These are phyloP conservation scores for Leccinum ochraceum DNA, from an alignment of 768 basidiomycete species.

Conservation along the genomic window DNA sequence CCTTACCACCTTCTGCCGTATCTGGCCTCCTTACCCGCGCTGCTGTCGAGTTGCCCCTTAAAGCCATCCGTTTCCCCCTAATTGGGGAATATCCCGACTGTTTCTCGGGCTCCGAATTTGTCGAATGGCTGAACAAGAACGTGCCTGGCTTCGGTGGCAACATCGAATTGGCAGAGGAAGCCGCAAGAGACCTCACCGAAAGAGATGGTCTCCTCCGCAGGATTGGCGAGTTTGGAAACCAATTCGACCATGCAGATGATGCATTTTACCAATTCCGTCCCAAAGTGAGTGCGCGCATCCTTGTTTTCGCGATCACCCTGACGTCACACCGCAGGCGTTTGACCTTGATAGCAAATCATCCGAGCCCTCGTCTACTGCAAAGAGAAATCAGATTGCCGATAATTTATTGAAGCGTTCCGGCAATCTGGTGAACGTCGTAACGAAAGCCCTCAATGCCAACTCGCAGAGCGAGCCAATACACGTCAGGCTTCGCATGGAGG, in stretches of 20 bases:
- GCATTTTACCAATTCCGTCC: constrained; percentile 57
- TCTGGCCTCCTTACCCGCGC: constrained; percentile 73
- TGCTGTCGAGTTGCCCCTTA: constrained; percentile 66
- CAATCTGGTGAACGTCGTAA: constrained; percentile 68
- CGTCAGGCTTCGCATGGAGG: constrained; percentile 71
- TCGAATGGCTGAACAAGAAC: constrained; percentile 77
- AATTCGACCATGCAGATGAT: constrained; percentile 67
- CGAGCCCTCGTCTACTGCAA: constrained; percentile 25
- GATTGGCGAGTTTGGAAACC: constrained; percentile 81
- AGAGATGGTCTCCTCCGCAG: constrained; percentile 62
- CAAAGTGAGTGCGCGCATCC: constrained; percentile 49
- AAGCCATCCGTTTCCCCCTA: constrained; percentile 73
- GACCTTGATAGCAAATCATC: constrained; percentile 28
- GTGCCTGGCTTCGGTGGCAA: constrained; percentile 78
- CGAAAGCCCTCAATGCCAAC: constrained; percentile 61
- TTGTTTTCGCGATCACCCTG: constrained; percentile 26
- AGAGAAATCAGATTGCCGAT: constrained; percentile 44
- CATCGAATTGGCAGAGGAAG: constrained; percentile 77
- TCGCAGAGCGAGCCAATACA: constrained; percentile 61
- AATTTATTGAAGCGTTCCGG: constrained; percentile 68
- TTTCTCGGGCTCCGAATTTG: constrained; percentile 89
- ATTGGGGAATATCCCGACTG: constrained; percentile 84
- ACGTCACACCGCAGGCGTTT: constrained; percentile 27
- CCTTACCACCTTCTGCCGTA: constrained; percentile 62
- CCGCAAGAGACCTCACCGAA: constrained; percentile 54